phyloP scores from a whole-genome alignment of 2,329 filamentous ascomycete species.

The Penicillium thymicola region DNA sequence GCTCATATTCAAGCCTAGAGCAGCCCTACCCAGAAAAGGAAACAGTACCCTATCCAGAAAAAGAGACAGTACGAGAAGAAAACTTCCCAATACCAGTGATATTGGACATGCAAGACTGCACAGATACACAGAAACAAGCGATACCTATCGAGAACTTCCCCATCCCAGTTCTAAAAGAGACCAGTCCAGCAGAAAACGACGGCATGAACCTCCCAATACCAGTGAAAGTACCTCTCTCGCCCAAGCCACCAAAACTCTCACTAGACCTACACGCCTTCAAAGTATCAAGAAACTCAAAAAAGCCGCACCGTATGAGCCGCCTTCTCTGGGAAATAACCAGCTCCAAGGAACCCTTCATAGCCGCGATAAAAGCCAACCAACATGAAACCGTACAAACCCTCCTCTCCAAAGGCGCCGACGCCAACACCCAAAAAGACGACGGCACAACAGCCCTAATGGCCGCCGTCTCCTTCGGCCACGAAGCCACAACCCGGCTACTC shows the following conservation, averaged over 20 bases:
- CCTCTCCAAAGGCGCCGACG: too few relatives aligned
- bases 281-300: not conserved
- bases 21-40: constrained; percentile 1
- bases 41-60: not conserved
- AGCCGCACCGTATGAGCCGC: not conserved
- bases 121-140: constrained; percentile 5
- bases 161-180: not conserved
- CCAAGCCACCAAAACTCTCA: not conserved
- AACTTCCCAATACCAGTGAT: constrained; percentile 14
- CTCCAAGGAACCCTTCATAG: constrained; percentile 14
- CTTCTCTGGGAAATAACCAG: not conserved
- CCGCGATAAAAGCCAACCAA: too few relatives aligned
- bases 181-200: not conserved
- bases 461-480: too few relatives aligned
- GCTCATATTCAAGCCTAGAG: not conserved
- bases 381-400: too few relatives aligned
- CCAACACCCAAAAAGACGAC: too few relatives aligned
- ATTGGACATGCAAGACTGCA: constrained; percentile 2
- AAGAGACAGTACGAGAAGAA: constrained; percentile 1
- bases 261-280: not conserved
- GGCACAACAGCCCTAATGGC: too few relatives aligned
- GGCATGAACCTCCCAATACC: not conserved
- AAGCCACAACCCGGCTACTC: too few relatives aligned
- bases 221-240: not conserved
- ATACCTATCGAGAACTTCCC: constrained; percentile 11